phyloP scores from a whole-genome alignment of 2,329 filamentous ascomycete species.

The Penicillium sp. region DNA sequence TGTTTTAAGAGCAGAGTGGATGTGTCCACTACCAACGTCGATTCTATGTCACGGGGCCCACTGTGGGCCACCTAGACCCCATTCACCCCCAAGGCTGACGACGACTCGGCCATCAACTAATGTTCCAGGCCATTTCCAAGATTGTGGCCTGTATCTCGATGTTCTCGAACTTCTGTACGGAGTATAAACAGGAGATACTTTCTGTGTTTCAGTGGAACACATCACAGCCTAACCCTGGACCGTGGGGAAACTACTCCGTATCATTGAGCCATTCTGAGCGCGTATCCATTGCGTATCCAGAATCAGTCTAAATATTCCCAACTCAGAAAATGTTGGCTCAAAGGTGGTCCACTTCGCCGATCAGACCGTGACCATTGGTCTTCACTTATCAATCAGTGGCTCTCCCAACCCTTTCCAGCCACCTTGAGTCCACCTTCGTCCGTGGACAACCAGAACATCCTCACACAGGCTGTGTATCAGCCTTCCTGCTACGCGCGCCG shows the following conservation, averaged over 20 bases:
- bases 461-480: constrained; percentile 16
- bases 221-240: not conserved
- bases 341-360: not conserved
- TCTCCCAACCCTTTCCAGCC: constrained; percentile 2
- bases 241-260: no score
- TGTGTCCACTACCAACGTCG: not conserved
- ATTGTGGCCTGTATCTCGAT: not conserved
- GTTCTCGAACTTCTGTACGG: not conserved
- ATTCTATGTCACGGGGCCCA: not conserved
- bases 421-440: not conserved
- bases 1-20: not conserved
- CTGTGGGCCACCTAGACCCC: not conserved
- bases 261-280: not conserved
- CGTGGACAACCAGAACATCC: not conserved
- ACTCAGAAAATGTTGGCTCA: not conserved
- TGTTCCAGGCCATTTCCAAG: not conserved
- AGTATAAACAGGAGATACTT: no score
- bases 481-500: not conserved
- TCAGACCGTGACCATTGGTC: not conserved
- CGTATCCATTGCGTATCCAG: not conserved
- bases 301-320: not conserved
- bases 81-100: constrained; percentile 14
- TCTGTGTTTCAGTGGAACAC: not conserved
- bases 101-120: constrained; percentile 5
- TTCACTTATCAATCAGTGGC: constrained; percentile 3